Evolutionary conservation across 306 rosid genomes (phyloP).

Genomic region (Potentilla sterilis): DNA sequence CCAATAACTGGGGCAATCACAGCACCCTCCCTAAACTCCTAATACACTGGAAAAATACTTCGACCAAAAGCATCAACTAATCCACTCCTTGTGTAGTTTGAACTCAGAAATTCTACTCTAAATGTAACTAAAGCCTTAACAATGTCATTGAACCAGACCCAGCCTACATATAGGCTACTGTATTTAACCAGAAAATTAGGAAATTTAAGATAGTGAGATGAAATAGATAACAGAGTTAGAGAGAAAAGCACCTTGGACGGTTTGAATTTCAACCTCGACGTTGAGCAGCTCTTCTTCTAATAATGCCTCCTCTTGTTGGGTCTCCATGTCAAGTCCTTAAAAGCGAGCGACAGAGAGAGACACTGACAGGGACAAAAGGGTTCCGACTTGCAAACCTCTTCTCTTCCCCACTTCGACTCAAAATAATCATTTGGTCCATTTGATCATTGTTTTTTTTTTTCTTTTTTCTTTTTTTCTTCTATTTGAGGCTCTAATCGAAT

Average conservation of each 20-base stretch:
- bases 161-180: neutral
- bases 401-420: no score
- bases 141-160: neutral
- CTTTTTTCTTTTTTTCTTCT: no score
- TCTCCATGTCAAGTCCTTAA: slow-evolving; percentile 44
- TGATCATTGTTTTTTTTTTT: no score
- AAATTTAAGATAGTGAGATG: neutral
- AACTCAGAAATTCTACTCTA: neutral
- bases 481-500: no score
- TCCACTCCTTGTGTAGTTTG: no score
- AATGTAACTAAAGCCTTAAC: neutral
- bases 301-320: slow-evolving; percentile 45
- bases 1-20: neutral
- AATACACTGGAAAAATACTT: neutral
- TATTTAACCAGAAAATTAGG: neutral
- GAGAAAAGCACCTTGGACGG: slow-evolving; percentile 59
- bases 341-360: neutral
- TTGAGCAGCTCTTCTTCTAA: slow-evolving; percentile 66
- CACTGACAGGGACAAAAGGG: neutral
- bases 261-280: slow-evolving; percentile 67
- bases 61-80: neutral
- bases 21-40: neutral
- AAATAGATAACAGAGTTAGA: neutral
- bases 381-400: no score
- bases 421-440: no score